Conservation (phyloP, 345 rosid species). For the Salix udensis region DNA sequence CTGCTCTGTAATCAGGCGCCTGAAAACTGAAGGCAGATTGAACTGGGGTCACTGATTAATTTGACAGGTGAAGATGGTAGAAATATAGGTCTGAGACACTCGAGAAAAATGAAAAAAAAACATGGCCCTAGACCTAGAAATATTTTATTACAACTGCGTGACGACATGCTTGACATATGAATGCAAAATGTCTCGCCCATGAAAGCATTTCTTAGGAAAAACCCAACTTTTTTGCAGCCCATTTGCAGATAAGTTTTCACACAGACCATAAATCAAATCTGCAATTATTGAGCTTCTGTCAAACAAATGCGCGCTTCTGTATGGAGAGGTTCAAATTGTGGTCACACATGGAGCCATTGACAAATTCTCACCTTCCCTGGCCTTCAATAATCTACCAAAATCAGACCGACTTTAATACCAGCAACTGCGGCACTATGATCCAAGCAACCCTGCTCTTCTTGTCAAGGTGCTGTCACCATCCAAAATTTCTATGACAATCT, state of each 20-base stretch:
- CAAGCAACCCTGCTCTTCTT: conserved; percentile 10
- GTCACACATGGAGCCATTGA: neutral
- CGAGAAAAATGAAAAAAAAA: no score
- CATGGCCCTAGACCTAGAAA: no score
- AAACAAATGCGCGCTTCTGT: neutral
- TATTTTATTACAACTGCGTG: no score
- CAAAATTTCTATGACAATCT: neutral
- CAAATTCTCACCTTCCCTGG: neutral
- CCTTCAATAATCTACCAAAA: neutral
- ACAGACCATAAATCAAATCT: neutral
- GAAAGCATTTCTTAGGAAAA: neutral
- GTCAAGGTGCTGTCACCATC: conserved; percentile 26
- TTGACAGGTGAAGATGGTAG: no score
- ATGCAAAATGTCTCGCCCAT: neutral
- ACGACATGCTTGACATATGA: neutral
- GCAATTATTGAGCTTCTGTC: conserved; percentile 2
- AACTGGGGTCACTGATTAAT: no score
- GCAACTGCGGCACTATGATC: neutral
- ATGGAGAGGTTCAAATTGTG: neutral
- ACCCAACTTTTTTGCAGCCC: neutral
- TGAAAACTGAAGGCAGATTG: no score
- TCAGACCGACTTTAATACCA: neutral
- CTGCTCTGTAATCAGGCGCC: no score
- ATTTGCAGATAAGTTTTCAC: no score
- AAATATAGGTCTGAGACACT: no score